These are phyloP conservation scores for Chaetomium strumarium DNA, from an alignment of 2,329 filamentous ascomycete species.

Conservation along the genomic window DNA sequence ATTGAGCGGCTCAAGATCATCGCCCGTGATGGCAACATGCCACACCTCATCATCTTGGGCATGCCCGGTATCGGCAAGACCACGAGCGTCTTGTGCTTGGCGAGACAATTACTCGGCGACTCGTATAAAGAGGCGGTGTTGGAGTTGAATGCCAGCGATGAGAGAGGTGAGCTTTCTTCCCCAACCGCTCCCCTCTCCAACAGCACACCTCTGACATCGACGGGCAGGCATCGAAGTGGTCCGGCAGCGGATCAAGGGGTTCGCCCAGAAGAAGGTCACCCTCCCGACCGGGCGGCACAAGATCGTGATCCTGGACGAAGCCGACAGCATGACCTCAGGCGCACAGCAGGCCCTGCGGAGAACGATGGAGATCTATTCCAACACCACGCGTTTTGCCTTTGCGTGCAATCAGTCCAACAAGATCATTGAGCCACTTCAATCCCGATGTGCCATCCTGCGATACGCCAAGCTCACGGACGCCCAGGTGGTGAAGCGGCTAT, in stretches of 20 bases:
- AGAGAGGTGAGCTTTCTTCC: slow-evolving; percentile 55
- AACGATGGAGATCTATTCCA: slow-evolving; percentile 98
- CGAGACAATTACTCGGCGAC: slow-evolving; percentile 83
- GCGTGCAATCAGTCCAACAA: slow-evolving; percentile 99
- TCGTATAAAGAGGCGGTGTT: slow-evolving; percentile 96
- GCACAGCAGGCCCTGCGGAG: slow-evolving; percentile 90
- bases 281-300: slow-evolving; percentile 87
- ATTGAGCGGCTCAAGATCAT: slow-evolving; percentile 98
- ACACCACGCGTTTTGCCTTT: slow-evolving; percentile 94
- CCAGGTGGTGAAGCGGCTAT: slow-evolving; percentile 82
- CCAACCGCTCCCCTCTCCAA: neutral
- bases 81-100: slow-evolving; percentile 88
- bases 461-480: slow-evolving; percentile 89
- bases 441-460: slow-evolving; percentile 88
- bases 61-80: slow-evolving; percentile 99
- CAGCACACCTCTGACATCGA: neutral
- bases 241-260: slow-evolving; percentile 93
- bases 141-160: slow-evolving; percentile 93
- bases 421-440: slow-evolving; percentile 98
- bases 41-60: slow-evolving; percentile 97
- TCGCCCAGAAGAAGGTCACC: slow-evolving; percentile 98
- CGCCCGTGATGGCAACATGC: slow-evolving; percentile 98
- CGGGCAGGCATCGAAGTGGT: slow-evolving; percentile 87
- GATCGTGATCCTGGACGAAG: slow-evolving; percentile 94
- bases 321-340: slow-evolving; percentile 95